Evolutionary conservation across 805 yeast species (phyloP).

Genomic region (Yamadazyma phyllophila): DNA sequence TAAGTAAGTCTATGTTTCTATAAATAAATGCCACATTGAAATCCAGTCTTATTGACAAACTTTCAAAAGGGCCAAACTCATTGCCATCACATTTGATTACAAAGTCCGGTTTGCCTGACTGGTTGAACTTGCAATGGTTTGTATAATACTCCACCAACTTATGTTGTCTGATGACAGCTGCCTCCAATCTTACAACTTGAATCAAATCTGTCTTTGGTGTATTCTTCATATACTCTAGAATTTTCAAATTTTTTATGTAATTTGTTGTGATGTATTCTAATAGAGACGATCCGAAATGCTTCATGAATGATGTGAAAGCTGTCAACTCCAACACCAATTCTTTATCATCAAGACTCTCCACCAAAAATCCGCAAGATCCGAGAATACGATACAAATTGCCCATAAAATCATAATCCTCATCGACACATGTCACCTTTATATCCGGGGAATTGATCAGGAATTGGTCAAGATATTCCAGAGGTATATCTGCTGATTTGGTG

Average conservation of each 20-base stretch:
- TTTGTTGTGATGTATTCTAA: constrained; percentile 22
- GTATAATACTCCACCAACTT: constrained; percentile 45
- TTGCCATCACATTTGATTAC: constrained; percentile 14
- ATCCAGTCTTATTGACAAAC: constrained; percentile 16
- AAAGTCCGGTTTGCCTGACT: constrained; percentile 20
- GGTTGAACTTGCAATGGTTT: constrained; percentile 36
- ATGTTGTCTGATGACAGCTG: constrained; percentile 51
- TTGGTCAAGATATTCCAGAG: constrained; percentile 20
- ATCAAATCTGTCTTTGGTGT: neutral
- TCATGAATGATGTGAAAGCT: constrained; percentile 50
- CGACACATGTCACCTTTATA: constrained; percentile 17
- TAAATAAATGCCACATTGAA: constrained; percentile 38
- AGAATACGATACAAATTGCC: constrained; percentile 21
- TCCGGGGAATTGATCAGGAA: constrained; percentile 10
- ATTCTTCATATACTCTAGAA: constrained; percentile 11
- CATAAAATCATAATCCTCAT: constrained; percentile 19
- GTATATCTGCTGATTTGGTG: constrained; percentile 26
- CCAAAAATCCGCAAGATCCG: constrained; percentile 24
- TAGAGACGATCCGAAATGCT: constrained; percentile 32
- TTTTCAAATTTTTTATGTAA: constrained; percentile 12
- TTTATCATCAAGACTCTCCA: neutral
- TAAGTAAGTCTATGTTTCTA: neutral
- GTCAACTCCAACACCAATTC: constrained; percentile 42
- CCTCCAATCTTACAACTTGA: constrained; percentile 20
- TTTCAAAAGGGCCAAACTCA: constrained; percentile 29